A percentile compares a stretch with the other conserved stretches of the same genome.
Conservation (phyloP, 2,329 filamentous ascomycete species). For the Aspergillus oerlinghausenensis region DNA sequence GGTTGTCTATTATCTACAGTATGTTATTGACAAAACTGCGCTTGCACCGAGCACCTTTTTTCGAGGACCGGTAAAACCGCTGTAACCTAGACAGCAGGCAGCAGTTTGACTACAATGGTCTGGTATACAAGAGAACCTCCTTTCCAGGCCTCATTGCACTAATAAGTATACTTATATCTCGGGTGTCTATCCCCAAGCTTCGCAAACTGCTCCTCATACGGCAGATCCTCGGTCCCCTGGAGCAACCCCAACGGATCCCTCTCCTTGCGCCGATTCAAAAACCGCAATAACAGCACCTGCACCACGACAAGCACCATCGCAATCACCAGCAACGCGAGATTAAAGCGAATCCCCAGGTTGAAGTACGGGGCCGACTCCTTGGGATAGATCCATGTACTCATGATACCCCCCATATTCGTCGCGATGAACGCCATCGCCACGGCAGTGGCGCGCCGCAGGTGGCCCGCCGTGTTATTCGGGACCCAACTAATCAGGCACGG, state of each 20-base stretch:
- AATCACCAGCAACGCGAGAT: constrained; percentile 6
- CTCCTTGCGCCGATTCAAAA: constrained; percentile 7
- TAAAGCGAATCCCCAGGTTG: constrained; percentile 4
- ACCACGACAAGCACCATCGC: constrained; percentile 3
- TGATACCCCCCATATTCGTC: constrained; percentile 6
- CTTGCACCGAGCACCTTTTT: too few relatives aligned
- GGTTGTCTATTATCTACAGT: too few relatives aligned
- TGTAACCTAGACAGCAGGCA: too few relatives aligned
- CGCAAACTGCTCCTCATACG: constrained; percentile 7
- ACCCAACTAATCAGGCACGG: constrained; percentile 12
- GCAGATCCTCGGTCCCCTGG: constrained; percentile 4
- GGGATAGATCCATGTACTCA: constrained; percentile 13
- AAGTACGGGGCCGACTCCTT: constrained; percentile 9
- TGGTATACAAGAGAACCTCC: too few relatives aligned
- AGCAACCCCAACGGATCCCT: not conserved
- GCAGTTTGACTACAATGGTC: too few relatives aligned
- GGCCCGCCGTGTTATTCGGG: constrained; percentile 9
- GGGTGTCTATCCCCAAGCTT: constrained; percentile 12
- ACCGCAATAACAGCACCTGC: constrained; percentile 5
- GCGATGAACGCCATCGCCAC: constrained; percentile 9
- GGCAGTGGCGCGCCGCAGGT: constrained; percentile 3
- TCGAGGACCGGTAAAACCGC: too few relatives aligned
- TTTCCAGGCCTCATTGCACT: not conserved
- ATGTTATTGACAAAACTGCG: too few relatives aligned
- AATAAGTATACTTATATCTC: constrained; percentile 12